These are phyloP conservation scores for Leccinum subgranulosum DNA, from an alignment of 768 basidiomycete genomes.

Conservation along the genomic window DNA sequence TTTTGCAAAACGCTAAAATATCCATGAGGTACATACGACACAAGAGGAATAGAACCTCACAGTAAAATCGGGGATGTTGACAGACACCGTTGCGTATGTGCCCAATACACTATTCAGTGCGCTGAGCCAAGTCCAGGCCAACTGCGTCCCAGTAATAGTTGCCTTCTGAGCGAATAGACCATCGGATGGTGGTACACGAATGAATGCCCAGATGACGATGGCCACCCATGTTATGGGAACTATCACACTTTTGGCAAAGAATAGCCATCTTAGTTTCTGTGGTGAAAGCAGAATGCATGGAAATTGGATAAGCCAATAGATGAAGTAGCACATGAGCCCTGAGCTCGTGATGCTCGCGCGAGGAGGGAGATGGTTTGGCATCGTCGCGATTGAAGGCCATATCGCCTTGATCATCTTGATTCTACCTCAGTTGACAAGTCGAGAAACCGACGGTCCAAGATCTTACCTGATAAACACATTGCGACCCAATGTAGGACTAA, in stretches of 20 bases:
- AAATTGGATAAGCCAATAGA: conserved; percentile 77
- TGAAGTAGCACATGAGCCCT: conserved; percentile 71
- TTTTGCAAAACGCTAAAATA: conserved; percentile 66
- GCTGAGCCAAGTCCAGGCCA: conserved; percentile 75
- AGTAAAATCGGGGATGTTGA: conserved; percentile 88
- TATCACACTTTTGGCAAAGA: conserved; percentile 62
- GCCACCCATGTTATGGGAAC: conserved; percentile 65
- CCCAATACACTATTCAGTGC: conserved; percentile 78
- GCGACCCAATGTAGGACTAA: conserved; percentile 58
- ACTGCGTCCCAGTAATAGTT: conserved; percentile 48
- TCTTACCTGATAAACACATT: conserved; percentile 63
- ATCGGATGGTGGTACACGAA: conserved; percentile 55
- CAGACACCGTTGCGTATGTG: conserved; percentile 65
- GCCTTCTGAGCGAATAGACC: conserved; percentile 59
- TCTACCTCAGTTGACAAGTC: not conserved
- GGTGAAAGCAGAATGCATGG: conserved; percentile 76
- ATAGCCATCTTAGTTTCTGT: conserved; percentile 74
- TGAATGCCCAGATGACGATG: conserved; percentile 77
- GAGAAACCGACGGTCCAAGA: not conserved
- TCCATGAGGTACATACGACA: not conserved
- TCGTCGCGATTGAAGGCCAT: conserved; percentile 66
- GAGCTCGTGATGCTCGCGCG: conserved; percentile 61
- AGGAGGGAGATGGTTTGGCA: conserved; percentile 63
- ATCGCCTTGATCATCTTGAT: conserved; percentile 71
- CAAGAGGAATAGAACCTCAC: conserved; percentile 20